Percentiles rank a stretch among this genome's conserved stretches.
phyloP scores from a whole-genome alignment of 1,284 basidiomycete species.

The Blastosporella zonata region DNA sequence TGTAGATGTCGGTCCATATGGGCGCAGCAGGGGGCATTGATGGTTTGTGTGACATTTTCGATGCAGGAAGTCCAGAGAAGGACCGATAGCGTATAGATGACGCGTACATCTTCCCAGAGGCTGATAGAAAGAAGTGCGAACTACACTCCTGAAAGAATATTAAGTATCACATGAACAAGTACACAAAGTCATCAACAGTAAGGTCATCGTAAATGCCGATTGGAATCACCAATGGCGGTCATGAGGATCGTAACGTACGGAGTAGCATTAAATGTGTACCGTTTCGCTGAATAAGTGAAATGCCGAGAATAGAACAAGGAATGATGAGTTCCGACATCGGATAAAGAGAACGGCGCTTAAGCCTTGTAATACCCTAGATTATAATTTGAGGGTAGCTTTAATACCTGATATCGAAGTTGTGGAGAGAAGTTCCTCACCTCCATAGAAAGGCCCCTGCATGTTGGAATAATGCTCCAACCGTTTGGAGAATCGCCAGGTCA shows the following conservation, averaged over 20 bases:
- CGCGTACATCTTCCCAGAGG: slow-evolving; percentile 7
- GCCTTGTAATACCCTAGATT: slow-evolving; percentile 45
- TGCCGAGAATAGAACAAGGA: slow-evolving; percentile 22
- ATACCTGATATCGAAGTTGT: slow-evolving; percentile 7
- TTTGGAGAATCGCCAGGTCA: slow-evolving; percentile 70
- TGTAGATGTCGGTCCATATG: slow-evolving; percentile 14
- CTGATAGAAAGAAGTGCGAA: slow-evolving; percentile 7
- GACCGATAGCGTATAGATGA: slow-evolving; percentile 4
- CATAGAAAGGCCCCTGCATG: slow-evolving; percentile 61
- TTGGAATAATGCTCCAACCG: slow-evolving; percentile 61
- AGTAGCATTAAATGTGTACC: slow-evolving; percentile 23
- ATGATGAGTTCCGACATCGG: slow-evolving; percentile 29
- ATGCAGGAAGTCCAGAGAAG: slow-evolving; percentile 5
- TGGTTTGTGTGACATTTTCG: slow-evolving; percentile 13
- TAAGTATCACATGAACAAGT: slow-evolving; percentile 19
- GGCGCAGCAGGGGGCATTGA: slow-evolving; percentile 6
- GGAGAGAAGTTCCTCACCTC: slow-evolving; percentile 42
- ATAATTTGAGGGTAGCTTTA: slow-evolving; percentile 17
- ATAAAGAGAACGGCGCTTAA: slow-evolving; percentile 26
- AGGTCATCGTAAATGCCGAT: slow-evolving; percentile 27
- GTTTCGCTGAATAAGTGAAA: slow-evolving; percentile 25
- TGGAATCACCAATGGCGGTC: slow-evolving; percentile 16
- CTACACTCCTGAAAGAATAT: slow-evolving; percentile 9
- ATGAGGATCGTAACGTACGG: slow-evolving; percentile 30
- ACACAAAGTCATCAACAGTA: not conserved